phyloP scores from a whole-genome alignment of 129 eudicot species.

The Flaveria brownii region DNA sequence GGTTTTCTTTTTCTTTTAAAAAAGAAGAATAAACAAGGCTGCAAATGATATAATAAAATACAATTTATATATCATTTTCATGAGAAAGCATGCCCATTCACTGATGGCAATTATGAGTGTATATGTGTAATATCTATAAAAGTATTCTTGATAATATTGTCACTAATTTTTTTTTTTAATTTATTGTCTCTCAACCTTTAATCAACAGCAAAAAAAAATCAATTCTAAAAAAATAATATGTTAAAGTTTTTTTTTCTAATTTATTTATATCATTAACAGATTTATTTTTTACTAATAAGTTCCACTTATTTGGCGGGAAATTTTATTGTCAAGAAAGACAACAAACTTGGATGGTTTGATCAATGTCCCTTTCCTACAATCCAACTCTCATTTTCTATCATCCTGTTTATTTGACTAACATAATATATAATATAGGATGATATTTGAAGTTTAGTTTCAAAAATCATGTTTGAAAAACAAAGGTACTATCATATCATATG shows the following conservation, averaged over 20 bases:
- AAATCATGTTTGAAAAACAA: not conserved
- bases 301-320: slow-evolving; percentile 27
- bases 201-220: too few relatives aligned
- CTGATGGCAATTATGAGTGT: not conserved
- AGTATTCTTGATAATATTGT: not conserved
- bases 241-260: too few relatives aligned
- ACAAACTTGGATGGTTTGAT: not conserved
- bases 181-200: too few relatives aligned
- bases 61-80: slow-evolving; percentile 5
- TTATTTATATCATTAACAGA: too few relatives aligned
- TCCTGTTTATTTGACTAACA: not conserved
- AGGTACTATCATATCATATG: slow-evolving; percentile 11
- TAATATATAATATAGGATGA: not conserved
- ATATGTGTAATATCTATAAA: not conserved
- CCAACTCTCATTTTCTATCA: not conserved
- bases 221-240: too few relatives aligned
- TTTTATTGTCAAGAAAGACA: slow-evolving; percentile 14
- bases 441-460: not conserved
- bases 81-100: slow-evolving; percentile 11
- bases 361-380: slow-evolving; percentile 27
- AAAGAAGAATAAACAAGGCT: slow-evolving; percentile 12
- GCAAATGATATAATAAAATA: slow-evolving; percentile 3
- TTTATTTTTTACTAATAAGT: not conserved
- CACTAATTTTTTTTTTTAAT: not conserved
- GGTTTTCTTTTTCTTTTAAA: not conserved